Percentiles rank a stretch among this genome's conserved stretches.
Conservation (phyloP, 257 asterid species). For the Solanum chaucha region DNA sequence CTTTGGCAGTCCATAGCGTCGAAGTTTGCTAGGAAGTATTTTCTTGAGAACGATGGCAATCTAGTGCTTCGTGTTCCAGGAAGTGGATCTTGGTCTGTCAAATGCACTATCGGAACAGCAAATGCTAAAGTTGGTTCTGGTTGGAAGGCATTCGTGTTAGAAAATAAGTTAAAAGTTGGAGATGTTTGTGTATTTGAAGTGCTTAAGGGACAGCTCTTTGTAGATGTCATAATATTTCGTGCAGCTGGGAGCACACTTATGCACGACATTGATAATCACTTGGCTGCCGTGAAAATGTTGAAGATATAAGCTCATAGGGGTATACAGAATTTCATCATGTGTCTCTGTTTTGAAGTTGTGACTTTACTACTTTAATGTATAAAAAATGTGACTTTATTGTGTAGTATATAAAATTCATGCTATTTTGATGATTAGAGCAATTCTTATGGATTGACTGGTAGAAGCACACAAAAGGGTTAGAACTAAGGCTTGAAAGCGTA, state of each 20-base stretch:
- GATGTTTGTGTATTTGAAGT: conserved; percentile 14
- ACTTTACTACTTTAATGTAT: not conserved
- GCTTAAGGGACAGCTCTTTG: not conserved
- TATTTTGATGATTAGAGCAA: not conserved
- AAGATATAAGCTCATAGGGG: not conserved
- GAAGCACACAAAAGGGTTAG: not conserved
- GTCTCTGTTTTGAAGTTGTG: not conserved
- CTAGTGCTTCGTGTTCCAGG: not conserved
- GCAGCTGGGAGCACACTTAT: not conserved
- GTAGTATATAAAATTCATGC: not conserved
- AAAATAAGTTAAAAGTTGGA: conserved; percentile 8
- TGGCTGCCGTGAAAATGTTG: no score
- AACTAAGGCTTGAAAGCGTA: not conserved
- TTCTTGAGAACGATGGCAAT: not conserved
- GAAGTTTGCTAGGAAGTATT: not conserved
- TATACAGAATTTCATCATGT: no score
- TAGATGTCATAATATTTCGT: not conserved
- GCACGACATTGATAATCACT: not conserved
- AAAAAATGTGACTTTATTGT: not conserved
- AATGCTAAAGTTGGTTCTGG: not conserved
- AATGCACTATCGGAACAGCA: not conserved
- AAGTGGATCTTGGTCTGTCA: conserved; percentile 1
- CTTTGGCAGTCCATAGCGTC: conserved; percentile 1
- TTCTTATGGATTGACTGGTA: not conserved
- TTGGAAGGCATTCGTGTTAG: conserved; percentile 9